Evolutionary conservation across 768 basidiomycete species (phyloP), one percentile per base, ranked within the genome.

Genomic region (Russula emetica): DNA sequence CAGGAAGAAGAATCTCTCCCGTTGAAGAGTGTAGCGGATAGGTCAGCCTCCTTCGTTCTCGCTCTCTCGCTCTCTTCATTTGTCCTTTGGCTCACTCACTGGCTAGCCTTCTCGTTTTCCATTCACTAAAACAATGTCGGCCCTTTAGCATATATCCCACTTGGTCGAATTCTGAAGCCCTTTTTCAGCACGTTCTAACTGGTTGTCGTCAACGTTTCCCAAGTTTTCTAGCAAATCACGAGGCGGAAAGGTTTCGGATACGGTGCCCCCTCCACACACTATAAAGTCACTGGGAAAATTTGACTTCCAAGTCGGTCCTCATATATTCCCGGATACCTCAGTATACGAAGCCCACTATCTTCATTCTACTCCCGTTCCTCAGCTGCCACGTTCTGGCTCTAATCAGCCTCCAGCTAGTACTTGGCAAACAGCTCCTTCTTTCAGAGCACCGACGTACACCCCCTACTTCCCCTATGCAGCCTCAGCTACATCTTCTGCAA

Each of bases 271-370:
- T 3, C 84, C 87, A 0, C 87, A 90, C 70, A 85, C 82, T 1
- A 81, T 85, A 60, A 83, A 83, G 67, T 78, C 78, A 36, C 78
- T 86, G 40, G 89, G 88, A 51, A 83, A 78, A 70, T 92, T 85
- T 71, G 83, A 86, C 60, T 73, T 94, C 42, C 79, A 83, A 68
- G 83, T 93, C 36, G 91, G 90, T 6, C 91, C 91, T 16, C 89
- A 90, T 72, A 75, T 78, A 30, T 92, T 92, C 69, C 70, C 77
- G 38, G 83, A 85, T 26, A 90, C 89, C 0, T 77, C 80, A 0
- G 77, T 93, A 63, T 90, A 84, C 66, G 88, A 92, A 74, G 86
- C 88, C 10, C 81, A 85, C 70, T 92, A 91, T 73, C 78, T 84
- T 22, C 74, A 79, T 4, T 64, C 69, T 42, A 32, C 69, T 18